phyloP scores from a whole-genome alignment of 169 alveolate genomes.

The Miamiensis avidus region DNA sequence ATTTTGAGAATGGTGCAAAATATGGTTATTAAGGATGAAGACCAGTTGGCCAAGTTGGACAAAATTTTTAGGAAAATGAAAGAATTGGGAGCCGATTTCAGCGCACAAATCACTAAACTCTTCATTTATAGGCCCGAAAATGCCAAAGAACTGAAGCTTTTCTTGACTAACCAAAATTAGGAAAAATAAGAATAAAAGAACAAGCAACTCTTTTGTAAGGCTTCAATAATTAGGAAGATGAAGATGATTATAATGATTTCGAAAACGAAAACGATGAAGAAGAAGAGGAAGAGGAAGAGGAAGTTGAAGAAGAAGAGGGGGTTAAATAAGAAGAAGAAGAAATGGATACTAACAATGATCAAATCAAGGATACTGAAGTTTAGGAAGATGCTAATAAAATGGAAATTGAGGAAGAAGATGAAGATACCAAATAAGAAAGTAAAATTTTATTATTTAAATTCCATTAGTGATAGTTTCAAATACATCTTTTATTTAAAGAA shows the following conservation, averaged over 20 bases:
- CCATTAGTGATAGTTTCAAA: neutral
- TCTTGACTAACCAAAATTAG: neutral
- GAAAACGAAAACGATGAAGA: constrained; percentile 8
- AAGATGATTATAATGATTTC: neutral
- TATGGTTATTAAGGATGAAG: neutral
- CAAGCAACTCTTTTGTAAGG: neutral
- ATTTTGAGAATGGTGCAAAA: neutral
- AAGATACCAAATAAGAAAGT: neutral
- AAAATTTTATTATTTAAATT: no score
- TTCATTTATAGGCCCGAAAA: neutral
- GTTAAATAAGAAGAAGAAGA: neutral
- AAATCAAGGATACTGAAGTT: neutral
- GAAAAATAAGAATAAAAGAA: neutral
- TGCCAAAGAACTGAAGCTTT: neutral
- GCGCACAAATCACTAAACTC: neutral
- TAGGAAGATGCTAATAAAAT: constrained; percentile 1
- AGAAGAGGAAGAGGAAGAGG: constrained; percentile 6
- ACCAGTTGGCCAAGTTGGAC: neutral
- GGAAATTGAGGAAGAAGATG: neutral
- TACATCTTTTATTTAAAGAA: no score
- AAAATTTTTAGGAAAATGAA: neutral
- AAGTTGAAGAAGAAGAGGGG: neutral
- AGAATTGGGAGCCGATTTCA: neutral
- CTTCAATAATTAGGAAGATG: neutral
- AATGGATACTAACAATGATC: neutral